Conservation (phyloP, 2,329 filamentous ascomycete genomes). For the Colletotrichum musicola region DNA sequence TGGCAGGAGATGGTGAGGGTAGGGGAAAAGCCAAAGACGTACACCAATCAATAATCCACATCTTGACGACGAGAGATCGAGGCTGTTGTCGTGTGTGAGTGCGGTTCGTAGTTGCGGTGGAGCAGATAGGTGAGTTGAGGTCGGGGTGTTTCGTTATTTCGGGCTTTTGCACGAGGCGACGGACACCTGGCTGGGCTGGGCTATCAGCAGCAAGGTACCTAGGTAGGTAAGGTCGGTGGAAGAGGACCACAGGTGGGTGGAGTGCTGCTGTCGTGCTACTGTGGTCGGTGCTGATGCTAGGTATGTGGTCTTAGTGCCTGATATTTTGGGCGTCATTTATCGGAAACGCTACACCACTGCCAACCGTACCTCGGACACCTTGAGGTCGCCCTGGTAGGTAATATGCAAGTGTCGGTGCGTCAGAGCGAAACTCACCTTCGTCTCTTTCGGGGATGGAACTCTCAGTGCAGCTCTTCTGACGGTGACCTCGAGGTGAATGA, state of each 20-base stretch:
- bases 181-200: slow-evolving; percentile 12
- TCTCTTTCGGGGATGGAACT: neutral
- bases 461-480: neutral
- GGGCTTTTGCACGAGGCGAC: slow-evolving; percentile 33
- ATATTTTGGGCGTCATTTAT: slow-evolving; percentile 10
- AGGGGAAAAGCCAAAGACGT: slow-evolving; percentile 56
- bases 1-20: slow-evolving; percentile 3
- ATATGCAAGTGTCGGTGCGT: slow-evolving; percentile 1
- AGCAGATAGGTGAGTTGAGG: slow-evolving; percentile 32
- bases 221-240: no score
- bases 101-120: slow-evolving; percentile 35
- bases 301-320: slow-evolving; percentile 23
- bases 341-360: slow-evolving; percentile 22
- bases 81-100: slow-evolving; percentile 32
- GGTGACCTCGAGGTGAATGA: neutral
- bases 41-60: slow-evolving; percentile 99
- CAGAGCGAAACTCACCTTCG: slow-evolving; percentile 14
- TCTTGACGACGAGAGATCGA: slow-evolving; percentile 56
- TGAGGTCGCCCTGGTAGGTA: no score
- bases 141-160: slow-evolving; percentile 26
- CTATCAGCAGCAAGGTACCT: slow-evolving; percentile 12
- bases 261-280: slow-evolving; percentile 18
- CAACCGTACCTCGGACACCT: neutral
- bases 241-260: neutral
- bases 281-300: slow-evolving; percentile 24